These are phyloP conservation scores for Leccinum subspadiceum DNA, from an alignment of 1,284 basidiomycete genomes.

Conservation along the genomic window DNA sequence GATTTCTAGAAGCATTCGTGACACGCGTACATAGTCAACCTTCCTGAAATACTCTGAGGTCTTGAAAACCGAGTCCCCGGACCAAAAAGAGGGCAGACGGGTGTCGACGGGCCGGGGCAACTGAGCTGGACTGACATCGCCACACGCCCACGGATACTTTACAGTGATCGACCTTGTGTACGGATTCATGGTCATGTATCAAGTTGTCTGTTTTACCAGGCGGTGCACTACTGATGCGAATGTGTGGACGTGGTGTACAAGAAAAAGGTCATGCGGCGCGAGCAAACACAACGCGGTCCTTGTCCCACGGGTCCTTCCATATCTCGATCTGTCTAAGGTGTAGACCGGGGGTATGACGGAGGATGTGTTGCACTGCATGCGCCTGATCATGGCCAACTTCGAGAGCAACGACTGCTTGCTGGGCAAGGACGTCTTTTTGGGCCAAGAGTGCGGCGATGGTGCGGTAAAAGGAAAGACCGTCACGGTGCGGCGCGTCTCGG, in stretches of 20 bases:
- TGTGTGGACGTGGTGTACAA: neutral
- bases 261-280: constrained; percentile 23
- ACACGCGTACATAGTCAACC: neutral
- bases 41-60: constrained; percentile 4
- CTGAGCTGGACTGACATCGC: constrained; percentile 15
- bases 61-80: constrained; percentile 10
- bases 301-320: constrained; percentile 78
- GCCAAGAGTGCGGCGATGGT: constrained; percentile 63
- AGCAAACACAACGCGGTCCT: constrained; percentile 62
- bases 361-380: constrained; percentile 54
- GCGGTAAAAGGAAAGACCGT: constrained; percentile 78
- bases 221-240: constrained; percentile 2
- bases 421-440: constrained; percentile 43
- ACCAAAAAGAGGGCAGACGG: constrained; percentile 8
- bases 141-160: constrained; percentile 8
- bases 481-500: constrained; percentile 16
- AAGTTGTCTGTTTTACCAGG: constrained; percentile 20
- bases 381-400: constrained; percentile 83
- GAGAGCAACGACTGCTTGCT: constrained; percentile 61
- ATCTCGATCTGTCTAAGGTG: constrained; percentile 60
- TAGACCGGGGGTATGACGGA: constrained; percentile 46
- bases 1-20: neutral
- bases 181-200: constrained; percentile 1
- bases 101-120: constrained; percentile 4
- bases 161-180: constrained; percentile 2